Evolutionary conservation across 2,329 filamentous ascomycete species (phyloP).

Genomic region (Alternaria sp.): DNA sequence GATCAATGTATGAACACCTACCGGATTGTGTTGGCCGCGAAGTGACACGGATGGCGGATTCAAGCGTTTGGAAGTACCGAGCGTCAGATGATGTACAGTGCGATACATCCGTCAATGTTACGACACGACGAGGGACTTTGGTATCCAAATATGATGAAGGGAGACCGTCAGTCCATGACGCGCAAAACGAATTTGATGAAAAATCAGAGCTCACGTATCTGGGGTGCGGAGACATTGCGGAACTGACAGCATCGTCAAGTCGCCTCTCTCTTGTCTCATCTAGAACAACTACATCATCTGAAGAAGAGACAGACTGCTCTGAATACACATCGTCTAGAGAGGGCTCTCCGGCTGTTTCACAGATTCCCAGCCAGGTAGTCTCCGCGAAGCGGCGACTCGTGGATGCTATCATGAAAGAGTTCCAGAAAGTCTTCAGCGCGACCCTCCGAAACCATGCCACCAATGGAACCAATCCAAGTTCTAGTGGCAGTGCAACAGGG

Average conservation of each 20-base stretch:
- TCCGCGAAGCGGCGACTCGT: neutral
- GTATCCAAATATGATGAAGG: neutral
- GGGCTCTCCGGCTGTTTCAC: neutral
- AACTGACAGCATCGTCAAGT: neutral
- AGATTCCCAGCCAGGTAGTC: fast-evolving
- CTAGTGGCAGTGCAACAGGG: neutral
- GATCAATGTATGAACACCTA: neutral
- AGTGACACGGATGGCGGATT: neutral
- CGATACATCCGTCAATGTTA: fast-evolving
- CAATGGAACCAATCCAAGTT: neutral
- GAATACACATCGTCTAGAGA: neutral
- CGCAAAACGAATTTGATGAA: neutral
- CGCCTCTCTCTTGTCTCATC: neutral
- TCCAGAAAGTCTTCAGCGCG: neutral
- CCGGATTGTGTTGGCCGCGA: neutral
- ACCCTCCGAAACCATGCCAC: neutral
- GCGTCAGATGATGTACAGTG: neutral
- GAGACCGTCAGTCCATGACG: neutral
- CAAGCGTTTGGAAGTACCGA: fast-evolving
- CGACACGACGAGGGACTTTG: neutral
- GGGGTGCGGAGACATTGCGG: neutral
- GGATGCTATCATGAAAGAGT: neutral
- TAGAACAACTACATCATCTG: neutral
- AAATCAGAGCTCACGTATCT: neutral
- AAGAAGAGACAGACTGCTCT: neutral